Percentiles rank a stretch among this genome's conserved stretches.
Conservation (phyloP, 768 basidiomycete genomes). For the Lactifluus pinguis region DNA sequence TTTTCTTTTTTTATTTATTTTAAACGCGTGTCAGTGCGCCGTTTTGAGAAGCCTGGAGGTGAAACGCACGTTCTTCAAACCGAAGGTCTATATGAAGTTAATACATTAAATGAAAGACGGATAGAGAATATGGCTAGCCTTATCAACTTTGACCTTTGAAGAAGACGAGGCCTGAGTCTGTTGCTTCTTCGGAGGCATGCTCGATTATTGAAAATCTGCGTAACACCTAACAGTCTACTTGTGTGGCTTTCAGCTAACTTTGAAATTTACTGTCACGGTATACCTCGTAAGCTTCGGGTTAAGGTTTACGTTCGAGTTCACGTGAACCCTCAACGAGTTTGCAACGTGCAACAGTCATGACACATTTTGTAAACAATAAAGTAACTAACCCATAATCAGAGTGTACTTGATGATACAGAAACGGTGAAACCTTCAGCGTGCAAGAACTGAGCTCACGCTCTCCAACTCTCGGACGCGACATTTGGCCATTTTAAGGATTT, state of each 20-base stretch:
- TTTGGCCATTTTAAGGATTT: too few relatives aligned
- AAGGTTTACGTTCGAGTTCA: background rate
- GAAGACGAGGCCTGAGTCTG: conserved; percentile 42
- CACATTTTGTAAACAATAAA: too few relatives aligned
- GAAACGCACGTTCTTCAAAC: conserved; percentile 71
- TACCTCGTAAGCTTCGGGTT: background rate
- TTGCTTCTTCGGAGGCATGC: conserved; percentile 80
- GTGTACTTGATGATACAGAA: too few relatives aligned
- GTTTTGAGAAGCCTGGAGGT: background rate
- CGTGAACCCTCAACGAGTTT: too few relatives aligned
- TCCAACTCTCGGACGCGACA: too few relatives aligned
- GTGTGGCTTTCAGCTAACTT: background rate
- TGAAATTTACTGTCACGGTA: background rate
- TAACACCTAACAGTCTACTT: background rate
- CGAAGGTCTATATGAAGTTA: conserved; percentile 56
- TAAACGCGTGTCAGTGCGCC: conserved; percentile 1
- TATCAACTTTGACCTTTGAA: conserved; percentile 74
- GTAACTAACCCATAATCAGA: too few relatives aligned
- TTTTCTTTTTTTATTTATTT: conserved; percentile 50
- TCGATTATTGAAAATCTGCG: background rate
- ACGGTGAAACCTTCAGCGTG: too few relatives aligned
- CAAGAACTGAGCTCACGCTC: too few relatives aligned
- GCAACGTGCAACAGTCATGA: too few relatives aligned
- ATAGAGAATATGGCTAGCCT: conserved; percentile 38
- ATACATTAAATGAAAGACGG: conserved; percentile 19